These are phyloP conservation scores for Penicillium alfredii DNA, from an alignment of 495 filamentous ascomycete species.

Conservation along the genomic window DNA sequence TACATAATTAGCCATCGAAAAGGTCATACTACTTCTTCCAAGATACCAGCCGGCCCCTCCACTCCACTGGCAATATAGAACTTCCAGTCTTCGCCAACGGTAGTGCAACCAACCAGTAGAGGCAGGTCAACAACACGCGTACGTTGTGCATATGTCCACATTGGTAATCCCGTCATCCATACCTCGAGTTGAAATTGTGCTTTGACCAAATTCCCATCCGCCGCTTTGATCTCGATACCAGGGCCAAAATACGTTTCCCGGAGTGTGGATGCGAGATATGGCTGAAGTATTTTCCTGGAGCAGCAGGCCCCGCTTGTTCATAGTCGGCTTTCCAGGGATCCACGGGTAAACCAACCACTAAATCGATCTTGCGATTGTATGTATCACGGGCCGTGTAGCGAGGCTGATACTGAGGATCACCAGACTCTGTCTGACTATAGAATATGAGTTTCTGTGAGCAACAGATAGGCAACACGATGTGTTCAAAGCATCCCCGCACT, in stretches of 20 bases:
- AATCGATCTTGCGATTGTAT: slow-evolving; percentile 1
- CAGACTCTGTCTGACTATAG: slow-evolving; percentile 2
- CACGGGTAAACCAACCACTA: slow-evolving; percentile 1
- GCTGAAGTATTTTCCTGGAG: too few species aligned
- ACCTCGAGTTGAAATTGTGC: slow-evolving; percentile 1
- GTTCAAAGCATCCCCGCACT: too few species aligned
- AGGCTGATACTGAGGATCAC: not conserved
- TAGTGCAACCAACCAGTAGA: slow-evolving; percentile 1
- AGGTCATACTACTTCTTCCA: slow-evolving; percentile 2
- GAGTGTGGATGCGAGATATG: slow-evolving; percentile 1
- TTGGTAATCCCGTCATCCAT: slow-evolving; percentile 1
- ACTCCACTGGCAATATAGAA: not conserved
- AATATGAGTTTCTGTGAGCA: not conserved
- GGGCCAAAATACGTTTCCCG: slow-evolving; percentile 1
- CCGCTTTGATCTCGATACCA: not conserved
- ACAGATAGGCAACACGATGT: not conserved
- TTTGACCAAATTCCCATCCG: slow-evolving; percentile 1
- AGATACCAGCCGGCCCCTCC: not conserved
- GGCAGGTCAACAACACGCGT: not conserved
- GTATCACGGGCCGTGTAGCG: slow-evolving; percentile 1
- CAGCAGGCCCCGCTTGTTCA: not conserved
- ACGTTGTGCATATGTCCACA: not conserved
- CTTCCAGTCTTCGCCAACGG: slow-evolving; percentile 1
- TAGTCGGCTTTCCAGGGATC: slow-evolving; percentile 1
- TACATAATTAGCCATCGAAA: not conserved